Percentiles rank a stretch among this genome's conserved stretches.
Evolutionary conservation across 2,329 filamentous ascomycete species (phyloP).

Genomic region (Phialemoniopsis sp.): DNA sequence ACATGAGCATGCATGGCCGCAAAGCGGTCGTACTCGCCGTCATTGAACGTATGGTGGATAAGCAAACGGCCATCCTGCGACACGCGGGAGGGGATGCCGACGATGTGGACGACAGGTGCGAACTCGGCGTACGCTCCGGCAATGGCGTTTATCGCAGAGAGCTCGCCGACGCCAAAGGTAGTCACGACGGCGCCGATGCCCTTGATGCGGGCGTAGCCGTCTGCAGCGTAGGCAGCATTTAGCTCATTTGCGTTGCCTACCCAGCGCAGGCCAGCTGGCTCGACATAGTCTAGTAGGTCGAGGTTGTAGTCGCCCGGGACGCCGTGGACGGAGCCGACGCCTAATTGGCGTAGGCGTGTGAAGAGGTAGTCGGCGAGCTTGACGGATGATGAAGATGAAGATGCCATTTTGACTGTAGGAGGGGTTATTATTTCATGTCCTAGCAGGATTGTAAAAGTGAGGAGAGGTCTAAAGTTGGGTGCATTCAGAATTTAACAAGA

Average conservation of each 20-base stretch:
- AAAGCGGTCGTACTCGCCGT: constrained; percentile 49
- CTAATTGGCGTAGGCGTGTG: constrained; percentile 57
- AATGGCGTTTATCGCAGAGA: constrained; percentile 70
- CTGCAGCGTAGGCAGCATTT: constrained; percentile 72
- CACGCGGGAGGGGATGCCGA: constrained; percentile 45
- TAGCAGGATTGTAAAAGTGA: too few relatives aligned
- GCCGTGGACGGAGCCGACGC: constrained; percentile 62
- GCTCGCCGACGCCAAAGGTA: constrained; percentile 71
- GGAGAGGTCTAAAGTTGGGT: too few relatives aligned
- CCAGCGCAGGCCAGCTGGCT: constrained; percentile 55
- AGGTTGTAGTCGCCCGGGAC: constrained; percentile 74
- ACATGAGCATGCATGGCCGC: neutral
- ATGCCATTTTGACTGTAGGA: too few relatives aligned
- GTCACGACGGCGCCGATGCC: constrained; percentile 68
- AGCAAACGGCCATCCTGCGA: constrained; percentile 44
- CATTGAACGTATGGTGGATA: constrained; percentile 67
- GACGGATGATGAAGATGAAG: too few relatives aligned
- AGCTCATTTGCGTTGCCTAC: constrained; percentile 69
- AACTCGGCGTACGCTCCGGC: constrained; percentile 72
- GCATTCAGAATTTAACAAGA: too few relatives aligned
- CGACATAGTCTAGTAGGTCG: constrained; percentile 62
- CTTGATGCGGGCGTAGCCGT: constrained; percentile 72
- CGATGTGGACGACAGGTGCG: constrained; percentile 68
- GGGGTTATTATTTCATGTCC: too few relatives aligned
- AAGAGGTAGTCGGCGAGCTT: constrained; percentile 53